Conservation (phyloP, 768 basidiomycete species). For the Saitozyma podzolica region DNA sequence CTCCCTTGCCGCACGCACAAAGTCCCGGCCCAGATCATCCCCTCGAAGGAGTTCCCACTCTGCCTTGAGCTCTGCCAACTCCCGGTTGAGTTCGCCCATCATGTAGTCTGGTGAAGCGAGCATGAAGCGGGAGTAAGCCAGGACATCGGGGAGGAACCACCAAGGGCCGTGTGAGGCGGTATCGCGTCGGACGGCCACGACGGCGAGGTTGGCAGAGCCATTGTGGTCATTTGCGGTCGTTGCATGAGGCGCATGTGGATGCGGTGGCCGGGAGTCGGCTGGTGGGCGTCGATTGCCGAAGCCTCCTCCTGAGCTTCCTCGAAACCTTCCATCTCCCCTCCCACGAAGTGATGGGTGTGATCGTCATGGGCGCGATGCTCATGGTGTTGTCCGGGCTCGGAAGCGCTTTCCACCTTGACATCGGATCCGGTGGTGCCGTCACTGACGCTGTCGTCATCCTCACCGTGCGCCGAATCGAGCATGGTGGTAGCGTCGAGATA, state of each 20-base stretch:
- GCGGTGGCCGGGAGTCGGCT: conserved; percentile 30
- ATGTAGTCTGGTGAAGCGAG: conserved; percentile 87
- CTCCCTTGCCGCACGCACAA: conserved; percentile 74
- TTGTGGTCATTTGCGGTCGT: conserved; percentile 88
- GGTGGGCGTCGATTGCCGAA: conserved; percentile 10
- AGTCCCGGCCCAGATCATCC: conserved; percentile 75
- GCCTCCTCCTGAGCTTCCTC: conserved; percentile 25
- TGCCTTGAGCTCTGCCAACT: conserved; percentile 68
- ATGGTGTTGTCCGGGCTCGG: neutral
- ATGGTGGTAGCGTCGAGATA: conserved; percentile 68
- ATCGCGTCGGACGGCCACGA: conserved; percentile 94
- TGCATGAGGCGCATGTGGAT: conserved; percentile 87
- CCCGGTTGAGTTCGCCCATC: conserved; percentile 67
- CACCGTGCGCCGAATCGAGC: conserved; percentile 27
- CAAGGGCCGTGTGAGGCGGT: conserved; percentile 88
- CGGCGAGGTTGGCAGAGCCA: conserved; percentile 84
- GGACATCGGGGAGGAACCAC: conserved; percentile 91
- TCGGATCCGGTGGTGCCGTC: neutral
- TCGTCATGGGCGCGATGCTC: conserved; percentile 7
- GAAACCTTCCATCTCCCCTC: conserved; percentile 43
- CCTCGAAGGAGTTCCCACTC: conserved; percentile 69
- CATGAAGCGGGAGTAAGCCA: conserved; percentile 89
- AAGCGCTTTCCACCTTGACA: neutral
- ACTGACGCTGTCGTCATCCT: conserved; percentile 23
- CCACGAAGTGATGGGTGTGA: conserved; percentile 25